A percentile compares a stretch with the other conserved stretches of the same genome.
Evolutionary conservation across 129 eudicot species (phyloP).

Genomic region (Scalesia atractyloides): DNA sequence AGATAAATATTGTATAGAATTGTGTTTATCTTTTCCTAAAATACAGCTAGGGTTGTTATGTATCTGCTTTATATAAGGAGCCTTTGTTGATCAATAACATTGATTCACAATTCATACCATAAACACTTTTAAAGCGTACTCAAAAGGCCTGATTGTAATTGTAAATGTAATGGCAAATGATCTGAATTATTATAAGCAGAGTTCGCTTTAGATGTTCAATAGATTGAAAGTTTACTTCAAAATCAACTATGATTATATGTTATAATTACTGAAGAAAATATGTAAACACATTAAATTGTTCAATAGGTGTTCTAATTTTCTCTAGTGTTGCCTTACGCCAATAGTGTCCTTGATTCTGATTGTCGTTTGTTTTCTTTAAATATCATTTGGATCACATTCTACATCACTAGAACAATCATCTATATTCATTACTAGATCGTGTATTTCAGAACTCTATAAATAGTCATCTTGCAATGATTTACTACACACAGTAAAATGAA

Average conservation of each 20-base stretch:
- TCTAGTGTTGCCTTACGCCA: neutral
- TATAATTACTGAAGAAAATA: neutral
- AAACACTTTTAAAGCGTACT: neutral
- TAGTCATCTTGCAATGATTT: too few relatives aligned
- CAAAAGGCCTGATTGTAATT: neutral
- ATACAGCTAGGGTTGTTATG: too few relatives aligned
- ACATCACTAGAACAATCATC: neutral
- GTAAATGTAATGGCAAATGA: neutral
- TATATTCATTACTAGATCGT: neutral
- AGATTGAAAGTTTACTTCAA: neutral
- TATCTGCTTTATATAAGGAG: too few relatives aligned
- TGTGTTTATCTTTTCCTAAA: too few relatives aligned
- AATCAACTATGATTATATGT: constrained; percentile 11
- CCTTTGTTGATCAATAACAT: too few relatives aligned
- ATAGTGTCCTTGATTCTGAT: constrained; percentile 13
- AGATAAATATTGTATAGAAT: too few relatives aligned
- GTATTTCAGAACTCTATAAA: neutral
- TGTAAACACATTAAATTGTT: neutral
- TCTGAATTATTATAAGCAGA: neutral
- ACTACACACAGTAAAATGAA: too few relatives aligned
- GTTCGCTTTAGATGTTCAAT: constrained; percentile 10
- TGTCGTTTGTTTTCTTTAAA: constrained; percentile 9
- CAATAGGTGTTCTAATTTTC: neutral
- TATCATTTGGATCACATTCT: neutral
- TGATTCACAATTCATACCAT: too few relatives aligned